Evolutionary conservation across 2,329 filamentous ascomycete genomes (phyloP).

Genomic region (Hypoxylon sp.): DNA sequence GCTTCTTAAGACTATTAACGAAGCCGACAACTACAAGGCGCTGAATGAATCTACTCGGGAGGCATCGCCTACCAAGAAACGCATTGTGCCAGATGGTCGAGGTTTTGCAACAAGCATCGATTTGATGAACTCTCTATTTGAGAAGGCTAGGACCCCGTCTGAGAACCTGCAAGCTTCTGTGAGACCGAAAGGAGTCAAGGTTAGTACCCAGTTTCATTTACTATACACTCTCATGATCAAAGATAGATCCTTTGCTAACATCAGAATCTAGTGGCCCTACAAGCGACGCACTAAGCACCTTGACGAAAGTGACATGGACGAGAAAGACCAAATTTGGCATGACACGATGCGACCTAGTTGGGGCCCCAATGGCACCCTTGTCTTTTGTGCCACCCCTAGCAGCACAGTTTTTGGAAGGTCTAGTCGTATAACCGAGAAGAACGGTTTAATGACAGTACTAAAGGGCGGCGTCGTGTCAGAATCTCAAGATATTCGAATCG

Average conservation of each 20-base stretch:
- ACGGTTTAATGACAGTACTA: constrained; percentile 61
- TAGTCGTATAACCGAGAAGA: constrained; percentile 48
- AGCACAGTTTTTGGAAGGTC: constrained; percentile 43
- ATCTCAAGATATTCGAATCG: constrained; percentile 70
- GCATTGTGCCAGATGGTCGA: constrained; percentile 58
- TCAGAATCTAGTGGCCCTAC: constrained; percentile 87
- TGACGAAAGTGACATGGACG: constrained; percentile 68
- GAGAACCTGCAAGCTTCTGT: constrained; percentile 62
- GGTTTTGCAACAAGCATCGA: constrained; percentile 91
- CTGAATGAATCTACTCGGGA: constrained; percentile 43
- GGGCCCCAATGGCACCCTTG: constrained; percentile 76
- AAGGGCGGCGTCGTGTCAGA: constrained; percentile 69
- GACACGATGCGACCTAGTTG: constrained; percentile 80
- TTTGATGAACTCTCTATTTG: constrained; percentile 93
- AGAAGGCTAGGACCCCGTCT: constrained; percentile 69
- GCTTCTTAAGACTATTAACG: constrained; percentile 68
- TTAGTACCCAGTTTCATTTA: constrained; percentile 68
- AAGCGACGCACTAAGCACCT: constrained; percentile 76
- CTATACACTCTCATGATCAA: constrained; percentile 50
- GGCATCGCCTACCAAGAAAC: constrained; percentile 47
- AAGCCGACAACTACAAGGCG: constrained; percentile 65
- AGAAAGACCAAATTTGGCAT: constrained; percentile 73
- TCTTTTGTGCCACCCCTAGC: constrained; percentile 64
- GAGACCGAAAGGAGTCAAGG: constrained; percentile 76
- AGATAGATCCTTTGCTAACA: constrained; percentile 55